Base-by-base conservation (phyloP, 2,329 filamentous ascomycete genomes). In the Aspergillus sp. region DNA sequence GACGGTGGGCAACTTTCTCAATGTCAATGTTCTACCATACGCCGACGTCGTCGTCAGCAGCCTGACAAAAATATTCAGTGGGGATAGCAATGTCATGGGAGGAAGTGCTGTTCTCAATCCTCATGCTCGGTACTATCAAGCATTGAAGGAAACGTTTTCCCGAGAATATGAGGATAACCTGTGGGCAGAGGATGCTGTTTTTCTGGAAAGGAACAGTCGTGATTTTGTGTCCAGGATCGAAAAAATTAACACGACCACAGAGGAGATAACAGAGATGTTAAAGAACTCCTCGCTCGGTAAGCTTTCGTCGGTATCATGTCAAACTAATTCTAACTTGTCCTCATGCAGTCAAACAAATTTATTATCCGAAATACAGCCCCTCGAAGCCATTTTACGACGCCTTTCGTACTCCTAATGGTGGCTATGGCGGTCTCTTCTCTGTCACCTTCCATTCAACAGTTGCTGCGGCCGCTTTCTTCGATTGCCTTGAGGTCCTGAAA, bases 71-170 rank as follows among this genome's bases (percentile, higher is more conserved):
- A 90, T 98, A 56, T 99, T 99, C 78, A 96, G 92, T 57, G 95
- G 95, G 54, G 95, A 97, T 76, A 95, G 91, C 75, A 98, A 99
- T 75, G 95, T 99, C 66, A 98, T 98, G 94, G 95, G 93, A 59
- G 95, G 95, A 57, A 90, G 85, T 65, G 80, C 82, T 14, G 82
- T 89, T 16, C 76, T 89, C 55, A 89, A 89, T 63, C 85, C 87
- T 0, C 84, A 87, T 58, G 81, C 87, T n/a, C 85, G 79, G 50
- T 90, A 89, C 77, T 96, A 96, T 74, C 57, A 73, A 2, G 67
- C 77, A 0, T 76, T 99, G n/a, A 94, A 92, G 72, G 72, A 80
- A 5, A 81, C 82, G n/a, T 85, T 91, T 73, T 77, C 78, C 4
- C 73, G 75, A 9, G 85, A 90, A 49, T 95, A 90, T 73, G 91